These are phyloP conservation scores for Euryodendron excelsum DNA, from an alignment of 148 eudicot genomes.

Conservation along the genomic window DNA sequence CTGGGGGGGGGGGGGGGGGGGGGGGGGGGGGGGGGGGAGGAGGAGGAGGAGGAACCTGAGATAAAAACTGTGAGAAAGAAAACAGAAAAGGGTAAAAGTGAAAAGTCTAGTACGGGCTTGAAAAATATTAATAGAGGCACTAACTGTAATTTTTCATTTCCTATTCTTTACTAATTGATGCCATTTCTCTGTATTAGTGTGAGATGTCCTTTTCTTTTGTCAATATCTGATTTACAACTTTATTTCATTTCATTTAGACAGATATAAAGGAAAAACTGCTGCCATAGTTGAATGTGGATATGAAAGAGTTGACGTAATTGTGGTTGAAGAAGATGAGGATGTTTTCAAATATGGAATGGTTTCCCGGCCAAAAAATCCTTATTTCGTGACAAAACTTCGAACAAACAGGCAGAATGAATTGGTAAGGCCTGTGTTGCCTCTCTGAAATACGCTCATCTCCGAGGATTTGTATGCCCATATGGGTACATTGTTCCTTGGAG, in stretches of 20 bases:
- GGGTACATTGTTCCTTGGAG: background rate
- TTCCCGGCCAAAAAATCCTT: constrained; percentile 22
- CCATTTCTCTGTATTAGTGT: background rate
- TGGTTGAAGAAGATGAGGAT: constrained; percentile 8
- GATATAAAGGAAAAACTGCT: background rate
- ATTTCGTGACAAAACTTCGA: constrained; percentile 18
- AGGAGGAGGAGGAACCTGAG: constrained; percentile 8
- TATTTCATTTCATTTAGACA: background rate
- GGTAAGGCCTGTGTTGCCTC: constrained; percentile 11
- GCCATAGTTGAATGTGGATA: background rate
- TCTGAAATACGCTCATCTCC: background rate
- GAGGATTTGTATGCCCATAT: too few species aligned
- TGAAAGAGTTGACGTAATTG: background rate
- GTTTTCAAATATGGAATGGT: constrained; percentile 17
- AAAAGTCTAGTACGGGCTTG: background rate
- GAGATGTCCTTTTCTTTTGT: background rate
- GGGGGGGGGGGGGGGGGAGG: background rate
- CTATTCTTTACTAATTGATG: background rate
- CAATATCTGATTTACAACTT: background rate
- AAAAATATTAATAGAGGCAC: background rate
- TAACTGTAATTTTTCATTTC: background rate
- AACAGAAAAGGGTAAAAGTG: background rate
- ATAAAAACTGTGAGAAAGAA: background rate
- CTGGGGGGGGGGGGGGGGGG: background rate
- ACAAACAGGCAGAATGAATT: background rate